Evolutionary conservation across 2,329 filamentous ascomycete genomes (phyloP), one percentile per base, ranked within the genome.

Genomic region (Xylariaceae sp.): DNA sequence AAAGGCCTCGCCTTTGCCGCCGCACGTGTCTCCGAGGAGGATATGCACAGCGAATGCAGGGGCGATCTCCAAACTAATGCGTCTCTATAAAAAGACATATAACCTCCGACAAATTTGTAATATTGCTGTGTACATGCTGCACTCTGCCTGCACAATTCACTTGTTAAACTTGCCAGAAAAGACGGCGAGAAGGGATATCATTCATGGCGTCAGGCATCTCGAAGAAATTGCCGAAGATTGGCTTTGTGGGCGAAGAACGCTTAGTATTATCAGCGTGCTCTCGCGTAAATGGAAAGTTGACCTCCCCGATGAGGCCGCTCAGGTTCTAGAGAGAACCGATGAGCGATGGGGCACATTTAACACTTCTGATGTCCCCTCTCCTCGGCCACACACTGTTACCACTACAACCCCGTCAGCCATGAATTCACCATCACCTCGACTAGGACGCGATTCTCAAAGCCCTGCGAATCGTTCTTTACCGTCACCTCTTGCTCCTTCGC

Each of bases 171-270:
- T 97, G 1, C 92, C 92, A 0, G 92, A 97, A 63, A 96, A 94
- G 74, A 94, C 90, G 24, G 91, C 94, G 4, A 88, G 85, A 65
- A 80, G 93, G 63, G 93, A 97, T 70, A 90, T 99, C 35, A 88
- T 90, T 4, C 92, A 97, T 64, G 92, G 93, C 1, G 81, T 96
- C 36, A 93, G 91, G 66, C 91, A 96, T 59, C 82, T 97, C 1
- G 93, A 97, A 70, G 93, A 97, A 67, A 97, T 99, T 64, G 91
- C 91, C 0, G 92, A 97, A 70, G 88, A 92, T 64, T 99, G 94
- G 94, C 83, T 92, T 1, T 94, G 92, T 65, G 93, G 92, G 8
- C 82, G 92, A 47, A 83, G 93, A 10, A 93, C 92, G 0, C 78
- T 97, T 6, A 85, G 86, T 55, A 96, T 97, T 41, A 78, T 99